Percentiles rank a stretch among this genome's conserved stretches.
Conservation (phyloP, 257 asterid species). For the Solanum piurae region DNA sequence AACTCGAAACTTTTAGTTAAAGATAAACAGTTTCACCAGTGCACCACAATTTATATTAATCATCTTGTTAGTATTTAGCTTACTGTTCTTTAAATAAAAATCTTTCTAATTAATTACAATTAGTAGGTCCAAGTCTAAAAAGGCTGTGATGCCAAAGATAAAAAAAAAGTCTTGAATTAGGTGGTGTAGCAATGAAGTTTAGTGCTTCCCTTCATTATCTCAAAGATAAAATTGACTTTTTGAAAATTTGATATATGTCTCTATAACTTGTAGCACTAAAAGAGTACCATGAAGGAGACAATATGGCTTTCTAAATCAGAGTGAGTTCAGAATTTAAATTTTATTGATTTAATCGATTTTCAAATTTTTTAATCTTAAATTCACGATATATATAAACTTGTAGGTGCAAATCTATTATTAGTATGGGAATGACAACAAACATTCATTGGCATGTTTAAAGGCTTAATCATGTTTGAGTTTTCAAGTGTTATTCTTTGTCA, state of each 20-base stretch:
- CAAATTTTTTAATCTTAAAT: neutral
- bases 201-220: neutral
- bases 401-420: neutral
- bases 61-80: neutral
- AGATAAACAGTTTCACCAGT: too few species aligned
- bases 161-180: neutral
- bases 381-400: neutral
- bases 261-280: neutral
- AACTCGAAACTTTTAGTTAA: too few species aligned
- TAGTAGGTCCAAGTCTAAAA: neutral
- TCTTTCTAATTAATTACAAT: neutral
- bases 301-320: rapidly evolving
- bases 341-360: neutral
- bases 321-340: neutral
- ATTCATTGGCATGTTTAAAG: neutral
- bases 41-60: neutral
- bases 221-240: neutral
- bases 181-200: neutral
- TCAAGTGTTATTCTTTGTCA: neutral
- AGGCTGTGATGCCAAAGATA: neutral
- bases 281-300: neutral
- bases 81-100: neutral
- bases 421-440: neutral
- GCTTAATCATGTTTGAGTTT: neutral
- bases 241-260: neutral